Base-by-base conservation (phyloP, 257 asterid species). In the Agastache rugosa region DNA sequence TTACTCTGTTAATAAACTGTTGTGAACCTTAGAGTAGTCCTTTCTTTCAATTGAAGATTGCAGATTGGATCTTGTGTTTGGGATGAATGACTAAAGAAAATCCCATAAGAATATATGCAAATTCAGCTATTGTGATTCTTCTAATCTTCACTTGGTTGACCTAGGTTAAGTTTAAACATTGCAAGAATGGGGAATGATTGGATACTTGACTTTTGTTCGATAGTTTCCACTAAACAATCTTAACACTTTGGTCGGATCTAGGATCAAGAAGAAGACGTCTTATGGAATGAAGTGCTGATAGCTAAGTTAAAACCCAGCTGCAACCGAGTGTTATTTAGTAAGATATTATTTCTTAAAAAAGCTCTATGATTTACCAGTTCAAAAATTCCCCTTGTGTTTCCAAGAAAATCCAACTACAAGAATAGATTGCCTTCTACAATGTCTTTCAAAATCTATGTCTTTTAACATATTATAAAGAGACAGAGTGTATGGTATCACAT, bases 41-140 rank as follows among this genome's bases (percentile, higher is more conserved):
- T 17, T 54, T 64, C 5, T 27, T 34, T 75, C 34, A 41, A 67
- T 58, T 56, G 27, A 37, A 29, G 14, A 44, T 74, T n/a, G 45
- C 27, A 47, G 42, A 23, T 69, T 50, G 48, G 35, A 41, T 72
- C 27, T 44, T 44, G 11, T 62, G 14, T 25, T 14, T 47, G 25
- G 20, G 25, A 44, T 68, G 58, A 15, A 47, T 22, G 25, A n/a
- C 39, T 53, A 8, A 48, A 9, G 68, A 31, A 60, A n/a, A 17
- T 76, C 34, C 50, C 12, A 31, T 69, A 19, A 16, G 16, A 35
- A 41, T 44, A 25, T 6, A 53, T 55, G 72, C 27, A 17, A n/a
- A 50, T 14, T 60, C 14, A 60, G 39, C 50, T 17, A 19, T 19
- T 34, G 7, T 48, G 27, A 34, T 61, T 45, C 51, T 45, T 58